phyloP scores from a whole-genome alignment of 2,329 filamentous ascomycete species.

The Phoma sp. region DNA sequence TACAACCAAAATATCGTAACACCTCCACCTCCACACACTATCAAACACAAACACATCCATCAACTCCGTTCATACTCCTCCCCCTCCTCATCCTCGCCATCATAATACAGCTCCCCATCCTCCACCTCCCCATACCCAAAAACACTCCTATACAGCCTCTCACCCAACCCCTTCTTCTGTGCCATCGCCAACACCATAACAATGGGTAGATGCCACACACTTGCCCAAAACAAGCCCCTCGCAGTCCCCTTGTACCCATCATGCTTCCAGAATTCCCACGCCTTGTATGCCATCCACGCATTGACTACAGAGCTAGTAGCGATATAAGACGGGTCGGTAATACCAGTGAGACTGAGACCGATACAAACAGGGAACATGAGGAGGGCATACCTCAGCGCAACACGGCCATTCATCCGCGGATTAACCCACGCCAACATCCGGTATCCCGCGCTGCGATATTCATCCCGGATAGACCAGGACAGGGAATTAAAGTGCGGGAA shows the following conservation, averaged over 20 bases:
- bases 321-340: conserved; percentile 88
- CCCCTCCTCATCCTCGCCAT: conserved; percentile 38
- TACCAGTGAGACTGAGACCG: conserved; percentile 76
- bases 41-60: neutral
- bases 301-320: conserved; percentile 83
- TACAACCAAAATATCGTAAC: neutral
- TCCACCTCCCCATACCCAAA: conserved; percentile 42
- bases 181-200: conserved; percentile 88
- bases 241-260: conserved; percentile 83
- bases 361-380: conserved; percentile 87
- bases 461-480: conserved; percentile 85
- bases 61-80: neutral
- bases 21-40: no score
- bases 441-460: conserved; percentile 78
- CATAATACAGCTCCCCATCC: conserved; percentile 45
- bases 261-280: conserved; percentile 79
- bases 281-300: conserved; percentile 81
- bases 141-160: conserved; percentile 41
- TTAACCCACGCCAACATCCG: conserved; percentile 86
- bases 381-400: conserved; percentile 86
- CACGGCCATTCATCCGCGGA: conserved; percentile 81
- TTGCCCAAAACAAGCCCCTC: conserved; percentile 91
- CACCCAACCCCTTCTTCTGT: conserved; percentile 81
- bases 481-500: conserved; percentile 98
- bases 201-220: conserved; percentile 92